Base-by-base conservation (phyloP, 139 green algal species). In the Auxenochlorella pyrenoidosa region DNA sequence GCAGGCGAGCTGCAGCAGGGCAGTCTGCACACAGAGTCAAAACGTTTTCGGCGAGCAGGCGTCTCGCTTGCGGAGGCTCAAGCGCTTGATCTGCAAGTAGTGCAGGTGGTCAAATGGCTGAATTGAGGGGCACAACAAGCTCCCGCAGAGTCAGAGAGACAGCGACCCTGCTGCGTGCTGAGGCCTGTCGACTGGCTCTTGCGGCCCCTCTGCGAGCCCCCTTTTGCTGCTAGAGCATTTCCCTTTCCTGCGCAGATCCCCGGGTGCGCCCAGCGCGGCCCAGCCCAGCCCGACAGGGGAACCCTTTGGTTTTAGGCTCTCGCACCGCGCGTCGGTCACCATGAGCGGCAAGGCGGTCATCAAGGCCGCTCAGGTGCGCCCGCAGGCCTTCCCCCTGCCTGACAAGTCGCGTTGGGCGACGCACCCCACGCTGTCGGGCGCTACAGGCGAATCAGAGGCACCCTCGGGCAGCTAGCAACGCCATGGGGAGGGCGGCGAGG, bases 291-390 rank as follows among this genome's bases (percentile, higher is more conserved):
- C 54, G 10, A 13, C 54, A 63, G 70, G 10, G 36, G 51, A 83
- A 83, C 78, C 78, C 78, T 83, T 83, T n/a, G 78, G 54, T 54
- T 83, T 59, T 32, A n/a, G n/a, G 78, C 51, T 30, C 78, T 30
- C 30, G 38, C 5, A 13, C 21, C 51, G 18, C 19, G 16, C 30
- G 32, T 32, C 38, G 34, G 36, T 16, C 77, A 83, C 77, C 21
- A 93, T 93, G 90, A 68, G 86, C 82, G 65, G 88, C 68, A 91
- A 93, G 36, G 87, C 85, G 60, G 90, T 93, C 32, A 91, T 93
- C 38, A 54, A 71, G 65, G 90, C 90, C 18, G 73, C 73, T n/a
- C 78, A 83, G 78, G 78, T 60, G 51, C 22, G 78, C 32, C 66
- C 66, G 4, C 32, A 40, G 66, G 47, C 63, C 63, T 2, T 6